Evolutionary conservation across 2,329 filamentous ascomycete genomes (phyloP).

Genomic region (Fusarium torulosum): DNA sequence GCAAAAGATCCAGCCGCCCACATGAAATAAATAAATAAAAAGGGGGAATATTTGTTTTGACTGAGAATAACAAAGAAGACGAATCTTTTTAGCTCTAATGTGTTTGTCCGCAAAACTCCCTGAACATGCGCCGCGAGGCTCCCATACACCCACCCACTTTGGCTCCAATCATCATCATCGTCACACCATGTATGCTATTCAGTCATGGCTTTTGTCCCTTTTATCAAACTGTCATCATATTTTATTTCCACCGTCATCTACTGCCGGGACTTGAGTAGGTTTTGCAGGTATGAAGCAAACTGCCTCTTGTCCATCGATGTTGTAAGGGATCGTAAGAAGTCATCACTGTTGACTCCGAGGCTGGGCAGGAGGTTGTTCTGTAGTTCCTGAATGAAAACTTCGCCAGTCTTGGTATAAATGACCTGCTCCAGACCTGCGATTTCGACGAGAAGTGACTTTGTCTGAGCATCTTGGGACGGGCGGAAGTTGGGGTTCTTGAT

Average conservation of each 20-base stretch:
- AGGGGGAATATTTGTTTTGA: conserved; percentile 45
- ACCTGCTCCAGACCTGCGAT: conserved; percentile 88
- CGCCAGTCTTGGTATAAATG: conserved; percentile 91
- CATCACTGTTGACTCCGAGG: conserved; percentile 72
- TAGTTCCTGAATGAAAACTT: conserved; percentile 79
- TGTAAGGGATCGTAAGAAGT: conserved; percentile 70
- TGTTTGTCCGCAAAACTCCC: conserved; percentile 49
- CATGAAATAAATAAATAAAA: conserved; percentile 35
- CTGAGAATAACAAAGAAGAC: conserved; percentile 46
- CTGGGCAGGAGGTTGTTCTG: conserved; percentile 72
- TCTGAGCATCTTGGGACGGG: conserved; percentile 84
- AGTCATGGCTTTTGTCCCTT: conserved; percentile 2
- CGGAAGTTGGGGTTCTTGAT: conserved; percentile 84
- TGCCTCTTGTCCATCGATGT: conserved; percentile 70
- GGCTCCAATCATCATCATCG: conserved; percentile 29
- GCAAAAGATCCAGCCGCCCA: conserved; percentile 30
- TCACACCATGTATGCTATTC: conserved; percentile 25
- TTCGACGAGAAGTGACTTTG: conserved; percentile 87
- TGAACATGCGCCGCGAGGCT: conserved; percentile 49
- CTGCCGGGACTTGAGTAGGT: conserved; percentile 63
- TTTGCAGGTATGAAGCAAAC: conserved; percentile 74
- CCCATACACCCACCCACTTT: conserved; percentile 20
- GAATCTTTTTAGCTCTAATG: conserved; percentile 49
- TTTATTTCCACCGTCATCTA: conserved; percentile 31
- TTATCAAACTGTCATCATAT: conserved; percentile 12